Conservation (phyloP, 345 rosid genomes). For the Diplotaxis tenuifolia region DNA sequence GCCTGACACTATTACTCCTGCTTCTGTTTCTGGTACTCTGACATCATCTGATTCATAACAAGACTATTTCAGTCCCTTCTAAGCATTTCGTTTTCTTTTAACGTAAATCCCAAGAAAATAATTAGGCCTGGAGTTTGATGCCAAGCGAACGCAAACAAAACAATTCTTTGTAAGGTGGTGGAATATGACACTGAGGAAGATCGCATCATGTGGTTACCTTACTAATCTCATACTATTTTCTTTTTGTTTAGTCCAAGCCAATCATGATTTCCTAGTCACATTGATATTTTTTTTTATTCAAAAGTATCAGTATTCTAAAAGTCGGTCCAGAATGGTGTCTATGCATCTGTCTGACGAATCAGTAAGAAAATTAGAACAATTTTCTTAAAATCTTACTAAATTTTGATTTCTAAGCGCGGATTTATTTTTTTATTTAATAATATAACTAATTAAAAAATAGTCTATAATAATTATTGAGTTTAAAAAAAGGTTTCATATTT, state of each 20-base stretch:
- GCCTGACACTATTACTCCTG: neutral
- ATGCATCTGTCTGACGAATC: no score
- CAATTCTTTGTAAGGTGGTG: slow-evolving; percentile 20
- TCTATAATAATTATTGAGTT: no score
- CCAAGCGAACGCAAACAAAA: slow-evolving; percentile 13
- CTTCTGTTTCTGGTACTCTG: slow-evolving; percentile 6
- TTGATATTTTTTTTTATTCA: no score
- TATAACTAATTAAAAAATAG: no score
- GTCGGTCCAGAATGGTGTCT: no score
- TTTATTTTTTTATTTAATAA: no score
- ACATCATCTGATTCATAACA: slow-evolving; percentile 14
- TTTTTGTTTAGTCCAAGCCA: neutral
- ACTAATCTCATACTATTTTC: neutral
- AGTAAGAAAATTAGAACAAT: no score
- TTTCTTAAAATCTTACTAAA: no score
- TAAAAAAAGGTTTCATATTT: no score
- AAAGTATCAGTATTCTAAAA: no score
- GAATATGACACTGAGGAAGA: slow-evolving; percentile 13
- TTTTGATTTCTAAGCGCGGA: no score
- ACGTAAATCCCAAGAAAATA: slow-evolving; percentile 3
- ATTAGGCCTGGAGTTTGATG: slow-evolving; percentile 31
- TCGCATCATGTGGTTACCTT: neutral
- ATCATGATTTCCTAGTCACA: neutral
- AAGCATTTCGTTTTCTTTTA: neutral
- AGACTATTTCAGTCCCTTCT: neutral